Evolutionary conservation across 129 eudicot genomes (phyloP), one percentile per base, ranked within the genome.

Genomic region (Heracleum sosnowskyi): DNA sequence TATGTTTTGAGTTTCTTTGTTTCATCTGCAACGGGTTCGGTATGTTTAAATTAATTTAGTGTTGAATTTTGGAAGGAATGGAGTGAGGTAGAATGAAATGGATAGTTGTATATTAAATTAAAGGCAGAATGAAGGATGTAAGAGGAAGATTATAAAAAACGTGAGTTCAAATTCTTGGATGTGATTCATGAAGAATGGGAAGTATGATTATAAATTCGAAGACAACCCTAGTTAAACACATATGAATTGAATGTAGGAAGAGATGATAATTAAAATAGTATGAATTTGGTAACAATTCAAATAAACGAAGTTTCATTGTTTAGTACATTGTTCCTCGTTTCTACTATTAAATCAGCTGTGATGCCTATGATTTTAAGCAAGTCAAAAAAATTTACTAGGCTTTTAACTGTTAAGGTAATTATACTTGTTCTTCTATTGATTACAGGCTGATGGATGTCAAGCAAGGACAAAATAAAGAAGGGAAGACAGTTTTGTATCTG

Each of bases 361-460:
- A 68, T 16, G 42, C 73, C n/a, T 15, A 33, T 68, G 42, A 33
- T 62, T 26, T 11, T 28, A 62, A 62, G 62, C 28, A 22, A 53
- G 24, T 57, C n/a, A 26, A 26, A 0, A 28, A 26, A 28, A 7
- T 37, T 26, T 62, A 11, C 4, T n/a, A 62, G 0, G 69, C 34
- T 41, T 68, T 68, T 0, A 68, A 34, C n/a, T 11, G 73, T 28
- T 13, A n/a, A 11, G 37, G 17, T 11, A n/a, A 31, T 29, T 11
- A 10, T 63, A 12, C 41, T 34, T 1, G 73, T 69, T 69, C 16
- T 33, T 20, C 12, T 31, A 8, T 69, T 13, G 15, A 35, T 42
- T 20, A 66, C 84, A 93, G 98, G 84, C 83, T 93, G 90, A 72
- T 93, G 86, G 94, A 93, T 87, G 98, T 93, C 81, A 93, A 93